Base-by-base conservation (phyloP, 2,329 filamentous ascomycete species). In the Emmonsiellopsis sp. region DNA sequence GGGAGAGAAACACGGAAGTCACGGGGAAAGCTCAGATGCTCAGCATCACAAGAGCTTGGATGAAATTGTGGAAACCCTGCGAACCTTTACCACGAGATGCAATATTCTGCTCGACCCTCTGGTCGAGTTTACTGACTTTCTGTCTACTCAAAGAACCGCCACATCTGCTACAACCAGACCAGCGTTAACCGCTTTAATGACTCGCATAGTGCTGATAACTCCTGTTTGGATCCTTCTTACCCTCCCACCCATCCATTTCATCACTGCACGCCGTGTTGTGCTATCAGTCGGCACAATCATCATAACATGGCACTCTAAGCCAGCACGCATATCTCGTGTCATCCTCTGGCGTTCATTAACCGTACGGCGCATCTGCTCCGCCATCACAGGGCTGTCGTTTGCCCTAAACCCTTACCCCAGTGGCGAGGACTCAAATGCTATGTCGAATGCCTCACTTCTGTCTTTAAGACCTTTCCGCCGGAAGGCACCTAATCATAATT, bases 61-160 rank as follows among this genome's bases (percentile, higher is more conserved):
- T 67, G 93, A 98, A 72, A 98, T 98, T 56, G 87, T 98, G 53
- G 91, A 97, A 62, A 95, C 88, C 0, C 74, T 98, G 44, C 89
- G 90, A 67, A 84, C 90, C 59, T 88, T 98, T 61, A 97, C 92
- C 0, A 87, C 86, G 5, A 81, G 93, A 48, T 96, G 93, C 71
- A 95, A 96, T 68, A 86, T 95, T 51, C 75, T 98, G 14, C 78
- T 97, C 50, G 91, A 96, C 62, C 93, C 93, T 2, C 79, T 97
- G 53, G 77, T 95, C 44, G 84, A 87, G 58, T 77, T 97, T 67
- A 96, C 91, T 5, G 91, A 97, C 68, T 96, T 96, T 64, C 77
- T 98, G 31, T 93, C 88, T 56, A 95, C 90, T 0, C 90, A 96
- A 67, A 81, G 85, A 53, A 95, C 88, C 0, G 87, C 92, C 1